These are phyloP conservation scores for Yarrowia bubula DNA, from an alignment of 805 yeast species.

Conservation along the genomic window DNA sequence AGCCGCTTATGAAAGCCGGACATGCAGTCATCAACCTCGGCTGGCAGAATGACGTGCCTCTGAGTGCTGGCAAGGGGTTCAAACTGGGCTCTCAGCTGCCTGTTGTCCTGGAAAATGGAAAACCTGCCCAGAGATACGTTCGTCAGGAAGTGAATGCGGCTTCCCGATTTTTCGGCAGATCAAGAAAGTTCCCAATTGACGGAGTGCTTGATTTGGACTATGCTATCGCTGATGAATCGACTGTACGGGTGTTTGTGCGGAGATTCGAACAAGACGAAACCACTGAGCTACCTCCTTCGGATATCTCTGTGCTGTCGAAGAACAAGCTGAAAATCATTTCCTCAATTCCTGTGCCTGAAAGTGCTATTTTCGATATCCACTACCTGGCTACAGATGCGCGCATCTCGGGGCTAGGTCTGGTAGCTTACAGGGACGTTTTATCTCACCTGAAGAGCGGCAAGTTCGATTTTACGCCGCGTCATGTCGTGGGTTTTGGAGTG, in stretches of 20 bases:
- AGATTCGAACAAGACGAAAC: not conserved
- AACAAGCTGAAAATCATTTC: not conserved
- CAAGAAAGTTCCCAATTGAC: slow-evolving; percentile 3
- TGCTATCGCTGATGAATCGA: not conserved
- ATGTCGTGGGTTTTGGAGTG: slow-evolving; percentile 12
- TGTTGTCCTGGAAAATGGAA: not conserved
- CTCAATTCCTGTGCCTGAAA: not conserved
- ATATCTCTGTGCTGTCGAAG: not conserved
- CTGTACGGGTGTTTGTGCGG: slow-evolving; percentile 20
- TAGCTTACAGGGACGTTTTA: not conserved
- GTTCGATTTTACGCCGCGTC: not conserved
- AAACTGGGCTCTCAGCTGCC: slow-evolving; percentile 1
- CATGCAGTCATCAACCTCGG: slow-evolving; percentile 17
- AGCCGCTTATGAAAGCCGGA: not conserved
- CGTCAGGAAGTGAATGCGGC: slow-evolving; percentile 23
- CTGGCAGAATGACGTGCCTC: slow-evolving; percentile 15
- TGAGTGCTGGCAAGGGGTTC: slow-evolving; percentile 16
- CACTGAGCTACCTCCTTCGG: not conserved
- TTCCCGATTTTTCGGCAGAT: slow-evolving; percentile 9
- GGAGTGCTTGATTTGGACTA: slow-evolving; percentile 18
- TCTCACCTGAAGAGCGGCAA: not conserved
- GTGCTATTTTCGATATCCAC: slow-evolving; percentile 18
- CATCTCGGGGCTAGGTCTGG: slow-evolving; percentile 13
- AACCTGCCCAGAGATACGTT: not conserved
- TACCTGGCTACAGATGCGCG: slow-evolving; percentile 11